phyloP scores from a whole-genome alignment of 345 rosid genomes.

The Ailanthus altissimus region DNA sequence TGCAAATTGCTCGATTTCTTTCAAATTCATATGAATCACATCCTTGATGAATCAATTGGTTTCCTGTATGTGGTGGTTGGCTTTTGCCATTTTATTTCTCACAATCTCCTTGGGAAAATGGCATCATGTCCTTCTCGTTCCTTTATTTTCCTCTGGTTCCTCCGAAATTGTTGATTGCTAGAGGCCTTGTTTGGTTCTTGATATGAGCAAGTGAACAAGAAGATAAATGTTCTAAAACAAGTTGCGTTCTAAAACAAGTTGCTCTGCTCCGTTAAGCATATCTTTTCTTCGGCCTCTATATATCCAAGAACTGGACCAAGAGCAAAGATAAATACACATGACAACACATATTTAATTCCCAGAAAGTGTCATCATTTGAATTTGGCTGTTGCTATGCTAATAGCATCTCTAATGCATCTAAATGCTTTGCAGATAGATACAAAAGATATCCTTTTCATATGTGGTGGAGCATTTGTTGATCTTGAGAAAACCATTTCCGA shows the following conservation, averaged over 20 bases:
- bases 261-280: background rate
- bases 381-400: background rate
- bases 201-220: background rate
- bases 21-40: background rate
- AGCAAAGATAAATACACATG: background rate
- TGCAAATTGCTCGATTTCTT: background rate
- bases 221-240: background rate
- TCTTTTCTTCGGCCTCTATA: background rate
- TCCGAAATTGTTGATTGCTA: background rate
- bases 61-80: background rate
- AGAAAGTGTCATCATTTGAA: background rate
- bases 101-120: background rate
- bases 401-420: background rate
- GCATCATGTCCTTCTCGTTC: background rate
- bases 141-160: background rate
- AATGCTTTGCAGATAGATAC: slow-evolving; percentile 73
- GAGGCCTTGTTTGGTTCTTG: slow-evolving; percentile 10
- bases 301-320: background rate
- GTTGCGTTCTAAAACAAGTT: background rate
- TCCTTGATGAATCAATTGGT: background rate
- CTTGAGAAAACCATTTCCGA: slow-evolving; percentile 93
- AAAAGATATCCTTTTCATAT: slow-evolving; percentile 89
- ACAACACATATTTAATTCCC: background rate
- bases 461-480: slow-evolving; percentile 96
- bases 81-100: background rate